Base-by-base conservation (phyloP, 106 monocot species). In the Triglochin maritima region DNA sequence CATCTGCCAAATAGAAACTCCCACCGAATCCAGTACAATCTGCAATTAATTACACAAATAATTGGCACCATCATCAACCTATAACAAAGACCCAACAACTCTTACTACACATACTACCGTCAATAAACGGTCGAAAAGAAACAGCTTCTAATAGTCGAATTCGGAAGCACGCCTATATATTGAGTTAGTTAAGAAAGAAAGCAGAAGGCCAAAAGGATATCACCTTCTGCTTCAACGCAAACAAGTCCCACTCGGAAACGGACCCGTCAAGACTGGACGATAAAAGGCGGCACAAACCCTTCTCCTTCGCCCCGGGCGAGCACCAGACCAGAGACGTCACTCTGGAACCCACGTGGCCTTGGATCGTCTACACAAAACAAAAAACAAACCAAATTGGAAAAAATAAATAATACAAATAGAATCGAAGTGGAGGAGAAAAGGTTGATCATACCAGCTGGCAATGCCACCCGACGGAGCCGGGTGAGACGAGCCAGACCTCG, bases 401-500 rank as follows among this genome's bases (percentile, higher is more conserved):
- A 52, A 43, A n/a, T 5, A 48, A 55, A 9, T 16, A 8, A 4
- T 6, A 46, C 64, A 9, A 5, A 3, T 12, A 2, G 47, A 17
- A 17, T 17, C 9, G 29, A 10, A 50, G 46, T 0, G 29, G 29
- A 54, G 29, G n/a, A 7, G 16, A 55, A 49, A 7, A 47, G 48
- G 6, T 4, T n/a, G 10, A 3, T 69, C 17, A 6, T 71, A 98
- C 96, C 73, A 98, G 57, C 64, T 84, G 86, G 69, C 91, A 88
- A 67, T 98, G 96, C 96, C 96, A 98, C 1, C 91, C 88, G 11
- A 98, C 96, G 54, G 96, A 83, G 56, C 96, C 96, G 2, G 96
- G 88, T 3, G 91, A 91, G 2, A 98, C 96, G 54, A 91, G 72
- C 96, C 96, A 98, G 45, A 98, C 74, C 84, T 98, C 91, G 5